Evolutionary conservation across 2,329 filamentous ascomycete species (phyloP), one percentile per base, ranked within the genome.

Genomic region (Geosmithia putterillii): DNA sequence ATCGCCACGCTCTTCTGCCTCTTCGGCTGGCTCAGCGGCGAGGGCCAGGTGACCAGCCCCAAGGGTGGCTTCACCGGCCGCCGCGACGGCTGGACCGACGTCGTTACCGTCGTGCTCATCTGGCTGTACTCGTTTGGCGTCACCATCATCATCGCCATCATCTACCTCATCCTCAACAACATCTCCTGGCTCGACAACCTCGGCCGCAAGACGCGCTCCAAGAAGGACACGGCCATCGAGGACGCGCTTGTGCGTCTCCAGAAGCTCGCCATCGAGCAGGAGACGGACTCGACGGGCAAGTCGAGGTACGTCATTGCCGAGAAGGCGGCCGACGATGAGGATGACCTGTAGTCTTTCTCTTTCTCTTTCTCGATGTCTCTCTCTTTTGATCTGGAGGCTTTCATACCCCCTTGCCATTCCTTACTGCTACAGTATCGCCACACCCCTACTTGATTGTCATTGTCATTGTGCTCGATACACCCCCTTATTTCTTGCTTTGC

Each of bases 1-100:
- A 62, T 86, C 22, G 77, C 83, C 34, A 86, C 82, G 45, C 68
- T 86, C 56, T 87, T 86, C 73, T 76, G 73, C 63, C 62, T 84
- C 56, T 86, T 86, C 66, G 83, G 83, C 46, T 86, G 82, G 81
- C 66, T 87, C 52, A 74, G 73, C 38, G 78, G 76, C 46, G 62
- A 64, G 40, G 62, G 59, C 40, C 57, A 58, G 51, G 44, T 45
- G 46, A 58, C 51, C 39, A 59, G 52, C 50, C 64, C 57, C 38
- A 50, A 44, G 0, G 60, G 58, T 42, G 41, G 55, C n/a, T 66
- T 60, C 52, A 44, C 59, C 45, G 58, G 61, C 45, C 58, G 55
- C 25, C 21, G 42, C 22, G 56, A 69, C 46, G 67, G 67, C 25
- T 60, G 58, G 54, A 70, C 67, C 10, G 62, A 65, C 46, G 64